A percentile compares a stretch with the other conserved stretches of the same genome.
These are phyloP conservation scores for Russula sp. DNA, from an alignment of 768 basidiomycete genomes.

Conservation along the genomic window DNA sequence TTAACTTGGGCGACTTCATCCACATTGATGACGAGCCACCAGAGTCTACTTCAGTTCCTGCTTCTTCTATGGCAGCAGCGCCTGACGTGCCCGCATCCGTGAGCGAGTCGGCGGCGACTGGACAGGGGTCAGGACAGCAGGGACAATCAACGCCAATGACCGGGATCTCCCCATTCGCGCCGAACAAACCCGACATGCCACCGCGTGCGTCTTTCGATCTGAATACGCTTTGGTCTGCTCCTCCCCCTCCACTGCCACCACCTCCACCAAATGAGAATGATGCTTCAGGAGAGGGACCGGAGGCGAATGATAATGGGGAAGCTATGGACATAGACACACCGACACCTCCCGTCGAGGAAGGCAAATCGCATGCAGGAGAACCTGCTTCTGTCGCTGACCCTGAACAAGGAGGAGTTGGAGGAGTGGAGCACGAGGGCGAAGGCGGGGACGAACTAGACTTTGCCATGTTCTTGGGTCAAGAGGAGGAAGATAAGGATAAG, in stretches of 20 bases:
- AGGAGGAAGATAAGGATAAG: conserved; percentile 44
- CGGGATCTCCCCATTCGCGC: conserved; percentile 39
- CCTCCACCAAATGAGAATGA: conserved; percentile 32
- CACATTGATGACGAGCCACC: conserved; percentile 32
- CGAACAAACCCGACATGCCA: conserved; percentile 44
- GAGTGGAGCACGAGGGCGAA: conserved; percentile 43
- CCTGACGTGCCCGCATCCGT: conserved; percentile 10
- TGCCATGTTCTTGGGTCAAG: conserved; percentile 67
- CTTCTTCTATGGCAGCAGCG: neutral
- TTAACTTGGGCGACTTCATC: conserved; percentile 30
- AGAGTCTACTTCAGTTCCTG: conserved; percentile 16
- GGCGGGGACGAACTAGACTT: conserved; percentile 64
- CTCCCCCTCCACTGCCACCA: conserved; percentile 34
- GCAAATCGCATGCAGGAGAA: neutral
- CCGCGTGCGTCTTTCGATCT: conserved; percentile 64
- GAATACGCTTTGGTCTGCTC: conserved; percentile 63
- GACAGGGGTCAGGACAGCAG: neutral
- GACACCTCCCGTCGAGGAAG: conserved; percentile 14
- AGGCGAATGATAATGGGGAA: conserved; percentile 2
- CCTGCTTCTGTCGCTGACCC: neutral
- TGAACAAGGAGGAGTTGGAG: conserved; percentile 25
- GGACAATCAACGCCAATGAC: conserved; percentile 31
- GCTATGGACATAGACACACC: conserved; percentile 17
- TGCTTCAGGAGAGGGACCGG: conserved; percentile 33
- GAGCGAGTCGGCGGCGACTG: conserved; percentile 25